Evolutionary conservation across 1,284 basidiomycete genomes (phyloP), one percentile per base, ranked within the genome.

Genomic region (Rhodotorula sp.): DNA sequence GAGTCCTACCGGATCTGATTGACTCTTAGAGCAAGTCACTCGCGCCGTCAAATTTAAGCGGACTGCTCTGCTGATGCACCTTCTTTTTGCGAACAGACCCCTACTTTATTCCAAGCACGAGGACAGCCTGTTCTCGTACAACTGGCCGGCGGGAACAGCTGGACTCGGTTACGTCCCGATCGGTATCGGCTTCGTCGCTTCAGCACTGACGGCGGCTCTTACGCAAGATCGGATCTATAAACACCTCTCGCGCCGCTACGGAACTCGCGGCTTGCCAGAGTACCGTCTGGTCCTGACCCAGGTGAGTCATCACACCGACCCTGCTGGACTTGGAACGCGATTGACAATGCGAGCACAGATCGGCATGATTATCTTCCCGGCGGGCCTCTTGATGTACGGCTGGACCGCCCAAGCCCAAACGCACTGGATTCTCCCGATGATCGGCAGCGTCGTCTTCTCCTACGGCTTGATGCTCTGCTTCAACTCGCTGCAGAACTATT

Each of bases 331-430:
- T 30, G n/a, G 18, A 46, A n/a, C 29, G 6, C 10, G 14, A 24
- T 44, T 18, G 22, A n/a, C 17, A 3, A 2, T 20, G 5, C 14
- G 37, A 42, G 37, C 7, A 24, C 45, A 60, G 60, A 33, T 81
- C 5, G 83, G 83, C 14, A 84, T 84, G 82, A 67, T 80, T 60
- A 74, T 83, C 62, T 82, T 83, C 67, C 83, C 83, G 4, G 59
- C 79, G 26, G 83, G 83, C 12, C 72, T 84, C 3, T 69, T 83
- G 60, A 76, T 81, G n/a, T 83, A 82, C 67, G 69, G 53, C 8
- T 82, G 81, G 81, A 80, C 79, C 17, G 80, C 81, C 2, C 65
- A 81, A 12, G 76, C 78, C 0, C 67, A 80, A 29, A 76, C 76
- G 2, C 80, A 82, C 64, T 83, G 81, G 81, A 81, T 82, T 24